These are phyloP conservation scores for Myriosclerotinia duriaeana DNA, from an alignment of 2,329 filamentous ascomycete genomes.

Conservation along the genomic window DNA sequence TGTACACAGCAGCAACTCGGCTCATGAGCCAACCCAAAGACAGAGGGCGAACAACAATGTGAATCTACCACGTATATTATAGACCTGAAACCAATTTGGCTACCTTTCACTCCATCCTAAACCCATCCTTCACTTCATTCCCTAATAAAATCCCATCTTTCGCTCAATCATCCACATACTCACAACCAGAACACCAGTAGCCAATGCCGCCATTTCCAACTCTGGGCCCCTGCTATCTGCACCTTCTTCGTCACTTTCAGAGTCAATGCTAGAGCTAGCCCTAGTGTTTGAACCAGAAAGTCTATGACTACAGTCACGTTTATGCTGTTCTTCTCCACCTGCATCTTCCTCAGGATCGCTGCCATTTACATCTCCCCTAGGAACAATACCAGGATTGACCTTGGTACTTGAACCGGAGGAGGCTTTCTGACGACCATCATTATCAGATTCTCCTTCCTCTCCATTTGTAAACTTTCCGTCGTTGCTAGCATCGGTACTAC, in stretches of 20 bases:
- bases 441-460: not conserved
- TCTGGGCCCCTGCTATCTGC: not conserved
- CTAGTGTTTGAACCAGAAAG: not conserved
- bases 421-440: too few species aligned
- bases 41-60: too few species aligned
- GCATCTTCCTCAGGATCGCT: too few species aligned
- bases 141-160: not conserved
- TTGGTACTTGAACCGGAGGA: too few species aligned
- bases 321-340: too few species aligned
- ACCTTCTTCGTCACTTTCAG: not conserved
- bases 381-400: too few species aligned
- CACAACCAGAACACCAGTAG: not conserved
- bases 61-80: too few species aligned
- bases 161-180: conserved; percentile 10
- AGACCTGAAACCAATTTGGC: not conserved
- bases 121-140: not conserved
- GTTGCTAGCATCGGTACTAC: too few species aligned
- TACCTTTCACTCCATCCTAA: not conserved
- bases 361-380: too few species aligned
- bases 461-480: not conserved
- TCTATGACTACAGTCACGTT: too few species aligned
- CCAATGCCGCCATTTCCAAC: not conserved
- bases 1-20: too few species aligned
- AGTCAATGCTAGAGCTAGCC: not conserved
- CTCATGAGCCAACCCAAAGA: too few species aligned